Base-by-base conservation (phyloP, 495 filamentous ascomycete genomes). In the Xylaria venustula region DNA sequence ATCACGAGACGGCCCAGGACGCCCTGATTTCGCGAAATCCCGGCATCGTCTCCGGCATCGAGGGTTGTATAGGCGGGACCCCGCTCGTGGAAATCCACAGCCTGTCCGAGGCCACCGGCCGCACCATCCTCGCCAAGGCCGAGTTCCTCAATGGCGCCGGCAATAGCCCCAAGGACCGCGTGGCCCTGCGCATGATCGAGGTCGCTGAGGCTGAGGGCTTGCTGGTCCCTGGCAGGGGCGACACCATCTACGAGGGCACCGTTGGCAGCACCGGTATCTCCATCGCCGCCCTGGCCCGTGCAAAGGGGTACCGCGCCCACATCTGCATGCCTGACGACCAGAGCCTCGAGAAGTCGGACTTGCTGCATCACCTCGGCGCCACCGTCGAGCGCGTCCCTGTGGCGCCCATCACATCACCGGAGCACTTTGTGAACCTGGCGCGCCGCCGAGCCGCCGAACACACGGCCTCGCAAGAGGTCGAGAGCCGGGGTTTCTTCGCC, bases 251-350 rank as follows among this genome's bases (percentile, higher is more conserved):
- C 76, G 94, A 99, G 77, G 94, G 95, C 48, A 99, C 95, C 6
- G 93, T 96, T 12, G 94, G 94, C 55, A 92, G 88, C 54, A 96
- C 91, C 0, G 93, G 93, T 5, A 97, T 98, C 61, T 97, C 94
- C 3, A 80, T 99, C 20, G 95, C 95, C 3, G 88, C 89, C 2
- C 81, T 99, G 47, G 91, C 90, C 37, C 83, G 92, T 62, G 93
- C 94, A 19, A 85, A 87, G 64, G 95, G 95, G 17, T 98, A 97
- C 72, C 80, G 88, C 41, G 91, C 92, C 6, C 89, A 98, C 72
- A 99, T 99, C 64, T 96, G 91, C 80, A 96, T 99, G 91, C 95
- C 94, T 36, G 85, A 90, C 67, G 94, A 99, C 79, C 90, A 96
- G 75, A 85, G 87, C 52, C 79, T 79, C 52, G 94, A 98, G 73